Evolutionary conservation across 2,329 filamentous ascomycete genomes (phyloP).

Genomic region (Botrytis fragariae): DNA sequence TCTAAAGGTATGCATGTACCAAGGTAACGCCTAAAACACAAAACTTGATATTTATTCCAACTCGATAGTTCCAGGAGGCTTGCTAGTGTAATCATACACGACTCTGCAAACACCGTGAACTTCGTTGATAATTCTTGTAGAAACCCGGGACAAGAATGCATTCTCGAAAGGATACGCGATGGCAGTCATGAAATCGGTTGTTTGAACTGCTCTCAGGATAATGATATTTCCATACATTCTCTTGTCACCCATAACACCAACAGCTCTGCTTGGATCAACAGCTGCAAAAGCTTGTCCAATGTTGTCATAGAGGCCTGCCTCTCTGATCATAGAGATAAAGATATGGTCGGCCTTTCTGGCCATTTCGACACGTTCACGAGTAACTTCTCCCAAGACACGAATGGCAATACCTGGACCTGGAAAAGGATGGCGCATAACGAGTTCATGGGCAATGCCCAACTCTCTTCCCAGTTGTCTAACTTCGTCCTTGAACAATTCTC

Average conservation of each 20-base stretch:
- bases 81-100: slow-evolving; percentile 61
- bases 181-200: slow-evolving; percentile 45
- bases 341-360: slow-evolving; percentile 75
- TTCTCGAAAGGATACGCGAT: slow-evolving; percentile 49
- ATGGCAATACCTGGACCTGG: slow-evolving; percentile 70
- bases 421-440: slow-evolving; percentile 78
- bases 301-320: slow-evolving; percentile 69
- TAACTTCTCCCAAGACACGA: slow-evolving; percentile 78
- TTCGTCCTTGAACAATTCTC: slow-evolving; percentile 83
- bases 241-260: slow-evolving; percentile 68
- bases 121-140: slow-evolving; percentile 69
- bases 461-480: slow-evolving; percentile 67
- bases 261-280: slow-evolving; percentile 62
- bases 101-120: slow-evolving; percentile 63
- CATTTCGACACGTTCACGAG: slow-evolving; percentile 73
- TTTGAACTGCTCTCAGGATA: slow-evolving; percentile 60
- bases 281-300: slow-evolving; percentile 70
- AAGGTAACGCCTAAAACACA: slow-evolving; percentile 8
- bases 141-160: slow-evolving; percentile 63
- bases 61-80: slow-evolving; percentile 61
- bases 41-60: slow-evolving; percentile 53
- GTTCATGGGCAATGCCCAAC: slow-evolving; percentile 68
- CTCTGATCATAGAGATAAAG: slow-evolving; percentile 72
- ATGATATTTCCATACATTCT: slow-evolving; percentile 63
- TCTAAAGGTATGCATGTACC: slow-evolving; percentile 4